Evolutionary conservation across 2,329 filamentous ascomycete species (phyloP).

Genomic region (Penicillium sp.): DNA sequence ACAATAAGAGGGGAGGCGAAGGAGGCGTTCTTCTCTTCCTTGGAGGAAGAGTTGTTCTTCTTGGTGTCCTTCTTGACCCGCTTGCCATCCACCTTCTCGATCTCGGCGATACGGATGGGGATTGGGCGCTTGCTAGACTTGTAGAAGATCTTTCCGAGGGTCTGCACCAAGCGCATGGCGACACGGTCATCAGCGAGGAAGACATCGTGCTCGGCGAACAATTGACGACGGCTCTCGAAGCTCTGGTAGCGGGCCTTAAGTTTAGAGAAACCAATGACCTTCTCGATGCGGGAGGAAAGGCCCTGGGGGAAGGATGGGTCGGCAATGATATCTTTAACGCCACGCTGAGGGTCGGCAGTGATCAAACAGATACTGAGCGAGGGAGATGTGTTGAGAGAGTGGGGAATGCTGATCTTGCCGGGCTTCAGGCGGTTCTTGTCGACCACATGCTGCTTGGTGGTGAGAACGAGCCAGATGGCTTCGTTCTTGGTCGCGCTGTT

Average conservation of each 20-base stretch:
- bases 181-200: constrained; percentile 93
- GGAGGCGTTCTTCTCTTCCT: constrained; percentile 43
- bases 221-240: constrained; percentile 81
- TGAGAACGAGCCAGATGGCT: constrained; percentile 60
- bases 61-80: constrained; percentile 57
- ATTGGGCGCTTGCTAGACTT: constrained; percentile 83
- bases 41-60: constrained; percentile 40
- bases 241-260: constrained; percentile 85
- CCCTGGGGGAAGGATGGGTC: constrained; percentile 67
- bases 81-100: constrained; percentile 60
- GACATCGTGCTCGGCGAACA: constrained; percentile 82
- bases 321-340: constrained; percentile 84
- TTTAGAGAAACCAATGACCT: constrained; percentile 79
- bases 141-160: constrained; percentile 92
- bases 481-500: constrained; percentile 47
- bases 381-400: constrained; percentile 67
- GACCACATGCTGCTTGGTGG: constrained; percentile 64
- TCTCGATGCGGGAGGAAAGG: constrained; percentile 65
- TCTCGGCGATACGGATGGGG: constrained; percentile 69
- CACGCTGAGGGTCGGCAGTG: constrained; percentile 75
- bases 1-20: constrained; percentile 64
- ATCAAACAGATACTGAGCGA: constrained; percentile 78
- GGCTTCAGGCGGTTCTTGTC: constrained; percentile 81
- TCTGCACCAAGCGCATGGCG: constrained; percentile 65
- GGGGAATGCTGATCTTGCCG: constrained; percentile 73